phyloP scores from a whole-genome alignment of 1,284 basidiomycete genomes.

The Chalciporus sp. region DNA sequence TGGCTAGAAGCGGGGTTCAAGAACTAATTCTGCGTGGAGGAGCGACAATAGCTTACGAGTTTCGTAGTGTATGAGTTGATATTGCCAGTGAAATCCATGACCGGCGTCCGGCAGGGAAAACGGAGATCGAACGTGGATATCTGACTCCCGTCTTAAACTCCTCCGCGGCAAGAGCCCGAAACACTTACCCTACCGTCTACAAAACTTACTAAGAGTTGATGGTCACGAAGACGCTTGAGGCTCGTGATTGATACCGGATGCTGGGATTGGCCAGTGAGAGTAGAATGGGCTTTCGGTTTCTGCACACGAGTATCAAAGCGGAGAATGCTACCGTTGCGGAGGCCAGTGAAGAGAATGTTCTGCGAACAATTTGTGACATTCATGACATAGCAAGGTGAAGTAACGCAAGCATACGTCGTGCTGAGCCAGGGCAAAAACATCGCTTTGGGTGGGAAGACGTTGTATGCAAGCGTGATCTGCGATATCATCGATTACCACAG shows the following conservation, averaged over 20 bases:
- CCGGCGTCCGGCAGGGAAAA: constrained; percentile 48
- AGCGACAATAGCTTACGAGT: constrained; percentile 45
- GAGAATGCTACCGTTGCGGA: constrained; percentile 59
- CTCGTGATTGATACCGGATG: constrained; percentile 50
- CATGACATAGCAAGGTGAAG: not conserved
- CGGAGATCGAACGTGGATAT: constrained; percentile 68
- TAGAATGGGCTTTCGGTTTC: constrained; percentile 36
- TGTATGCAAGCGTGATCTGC: constrained; percentile 35
- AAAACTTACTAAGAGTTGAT: constrained; percentile 57
- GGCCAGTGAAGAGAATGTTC: constrained; percentile 60
- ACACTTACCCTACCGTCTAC: constrained; percentile 60
- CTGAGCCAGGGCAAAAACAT: constrained; percentile 61
- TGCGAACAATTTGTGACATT: constrained; percentile 26
- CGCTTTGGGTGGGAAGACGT: constrained; percentile 54
- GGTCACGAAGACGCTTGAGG: constrained; percentile 50
- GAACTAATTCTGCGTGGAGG: not conserved
- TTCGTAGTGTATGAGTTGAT: constrained; percentile 51
- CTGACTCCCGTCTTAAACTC: constrained; percentile 36
- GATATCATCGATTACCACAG: constrained; percentile 55
- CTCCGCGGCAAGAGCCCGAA: not conserved
- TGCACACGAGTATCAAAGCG: constrained; percentile 61
- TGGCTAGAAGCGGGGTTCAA: constrained; percentile 45
- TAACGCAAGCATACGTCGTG: constrained; percentile 40
- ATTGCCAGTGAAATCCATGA: constrained; percentile 55
- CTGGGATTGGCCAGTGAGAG: constrained; percentile 42